Base-by-base conservation (phyloP, 768 basidiomycete genomes). In the Pleurotus eryngii region DNA sequence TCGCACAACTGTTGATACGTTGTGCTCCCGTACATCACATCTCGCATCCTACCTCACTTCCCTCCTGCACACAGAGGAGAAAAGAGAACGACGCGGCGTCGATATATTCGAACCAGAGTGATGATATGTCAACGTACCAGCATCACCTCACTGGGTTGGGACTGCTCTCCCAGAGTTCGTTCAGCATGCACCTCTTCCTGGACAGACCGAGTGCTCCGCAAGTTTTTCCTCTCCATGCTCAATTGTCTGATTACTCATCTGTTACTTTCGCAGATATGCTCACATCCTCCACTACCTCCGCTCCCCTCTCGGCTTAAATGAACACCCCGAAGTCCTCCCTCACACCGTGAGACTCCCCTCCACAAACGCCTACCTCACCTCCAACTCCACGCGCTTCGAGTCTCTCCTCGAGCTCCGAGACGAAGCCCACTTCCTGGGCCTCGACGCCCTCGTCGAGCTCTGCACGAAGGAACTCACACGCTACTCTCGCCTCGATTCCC, bases 171-270 rank as follows among this genome's bases (percentile, higher is more conserved):
- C 77, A 75, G 22, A 66, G 76, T 2, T 75, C 81, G 4, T 71
- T 72, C 38, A 75, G 70, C 45, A 69, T 92, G 37, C 87, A 91
- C 60, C 63, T 93, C 12, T 94, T 94, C 72, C 74, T 94, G 20
- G 91, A 94, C 66, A 78, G 91, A 22, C 81, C 91, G 0, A 91
- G 90, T 63, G 75, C 84, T 27, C 87, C 91, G 89, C 92, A 71
- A 76, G 90, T 80, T 8, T 35, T 45, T 11, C n/a, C 55, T 17
- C 6, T 37, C 11, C 5, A 20, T 35, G 40, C 15, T 30, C 3
- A 15, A 26, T 26, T 26, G 24, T 7, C 53, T 49, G 40, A 51
- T 45, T 8, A 51, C 51, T 57, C 58, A 49, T 40, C 59, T 49
- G 22, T 54, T 27, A 39, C 26, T 3, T 58, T 43, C 15, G 42